Evolutionary conservation across 2,329 filamentous ascomycete species (phyloP).

Genomic region (Ustulina deusta): DNA sequence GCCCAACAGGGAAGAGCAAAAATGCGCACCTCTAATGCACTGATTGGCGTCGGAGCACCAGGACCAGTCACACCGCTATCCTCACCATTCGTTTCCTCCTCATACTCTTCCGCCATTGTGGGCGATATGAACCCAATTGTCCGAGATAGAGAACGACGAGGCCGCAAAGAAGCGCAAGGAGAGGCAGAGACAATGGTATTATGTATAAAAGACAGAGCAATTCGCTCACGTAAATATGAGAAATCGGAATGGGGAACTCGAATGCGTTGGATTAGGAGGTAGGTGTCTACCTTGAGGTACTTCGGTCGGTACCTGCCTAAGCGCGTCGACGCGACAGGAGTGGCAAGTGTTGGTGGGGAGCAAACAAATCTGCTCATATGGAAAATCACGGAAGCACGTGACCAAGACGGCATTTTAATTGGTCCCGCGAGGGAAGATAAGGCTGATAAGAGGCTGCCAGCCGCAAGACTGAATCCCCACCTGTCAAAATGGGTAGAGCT

Average conservation of each 20-base stretch:
- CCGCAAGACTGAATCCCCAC: neutral
- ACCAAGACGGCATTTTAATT: constrained; percentile 27
- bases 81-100: constrained; percentile 74
- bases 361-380: constrained; percentile 41
- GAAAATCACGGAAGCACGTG: constrained; percentile 49
- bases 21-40: constrained; percentile 80
- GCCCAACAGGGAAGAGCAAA: constrained; percentile 1
- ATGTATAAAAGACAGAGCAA: neutral
- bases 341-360: constrained; percentile 39
- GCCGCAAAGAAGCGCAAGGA: neutral
- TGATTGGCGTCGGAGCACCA: constrained; percentile 91
- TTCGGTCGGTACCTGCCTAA: constrained; percentile 21
- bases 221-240: constrained; percentile 1
- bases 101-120: constrained; percentile 69
- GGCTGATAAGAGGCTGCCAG: neutral
- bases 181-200: neutral
- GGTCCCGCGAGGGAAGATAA: neutral
- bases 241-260: neutral
- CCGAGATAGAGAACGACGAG: neutral
- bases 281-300: neutral
- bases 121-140: constrained; percentile 36
- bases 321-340: constrained; percentile 44
- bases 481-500: constrained; percentile 21
- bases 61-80: constrained; percentile 82
- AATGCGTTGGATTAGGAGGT: neutral